A percentile compares a stretch with the other conserved stretches of the same genome.
Evolutionary conservation across 1,284 basidiomycete species (phyloP).

Genomic region (Sporisorium exsertum): DNA sequence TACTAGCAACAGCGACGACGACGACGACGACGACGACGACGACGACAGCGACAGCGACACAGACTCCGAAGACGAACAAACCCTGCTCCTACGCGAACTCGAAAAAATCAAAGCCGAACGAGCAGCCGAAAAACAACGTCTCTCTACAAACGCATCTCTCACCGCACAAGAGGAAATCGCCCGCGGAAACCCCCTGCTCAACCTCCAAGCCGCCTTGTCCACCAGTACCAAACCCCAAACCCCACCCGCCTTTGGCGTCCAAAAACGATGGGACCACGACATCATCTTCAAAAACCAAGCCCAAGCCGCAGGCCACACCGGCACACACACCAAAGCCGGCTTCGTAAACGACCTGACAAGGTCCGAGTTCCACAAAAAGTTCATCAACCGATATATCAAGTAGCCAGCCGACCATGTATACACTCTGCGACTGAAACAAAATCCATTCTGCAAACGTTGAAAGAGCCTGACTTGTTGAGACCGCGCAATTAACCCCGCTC

Average conservation of each 20-base stretch:
- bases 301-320: not conserved
- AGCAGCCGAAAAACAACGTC: constrained; percentile 49
- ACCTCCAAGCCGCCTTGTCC: constrained; percentile 52
- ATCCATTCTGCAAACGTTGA: no score
- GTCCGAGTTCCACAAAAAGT: constrained; percentile 66
- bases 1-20: constrained; percentile 18
- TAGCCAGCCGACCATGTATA: constrained; percentile 23
- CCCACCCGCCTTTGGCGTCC: constrained; percentile 59
- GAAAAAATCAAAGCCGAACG: constrained; percentile 65
- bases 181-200: constrained; percentile 63
- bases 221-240: no score
- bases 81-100: constrained; percentile 58
- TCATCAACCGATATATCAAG: constrained; percentile 64
- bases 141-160: constrained; percentile 21
- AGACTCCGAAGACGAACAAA: constrained; percentile 52
- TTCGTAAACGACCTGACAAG: constrained; percentile 67
- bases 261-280: constrained; percentile 67
- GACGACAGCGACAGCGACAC: constrained; percentile 18
- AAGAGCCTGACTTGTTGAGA: no score
- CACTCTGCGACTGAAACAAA: no score
- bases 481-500: constrained; percentile 19
- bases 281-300: constrained; percentile 69
- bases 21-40: not conserved
- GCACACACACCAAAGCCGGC: not conserved
- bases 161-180: constrained; percentile 63